Evolutionary conservation across 108 stramenopile genomes (phyloP), one percentile per base, ranked within the genome.

Genomic region (Pseudonitzschia multiseries): DNA sequence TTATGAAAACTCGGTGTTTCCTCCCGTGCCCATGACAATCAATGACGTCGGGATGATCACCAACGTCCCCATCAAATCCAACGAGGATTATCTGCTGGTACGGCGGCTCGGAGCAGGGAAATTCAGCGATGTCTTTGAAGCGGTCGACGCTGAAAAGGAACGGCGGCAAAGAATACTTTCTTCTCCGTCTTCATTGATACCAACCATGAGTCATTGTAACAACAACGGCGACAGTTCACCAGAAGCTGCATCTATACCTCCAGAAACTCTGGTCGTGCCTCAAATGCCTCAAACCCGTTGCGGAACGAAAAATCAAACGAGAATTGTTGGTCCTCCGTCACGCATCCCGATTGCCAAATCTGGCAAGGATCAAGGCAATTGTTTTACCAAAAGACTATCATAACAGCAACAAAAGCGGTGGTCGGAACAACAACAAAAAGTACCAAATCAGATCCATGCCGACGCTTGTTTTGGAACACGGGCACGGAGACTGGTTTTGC

Each of bases 71-170:
- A 68, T 75, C 41, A 80, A 76, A 54, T 63, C 74, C 1, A 62
- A 61, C 13, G 59, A 82, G 27, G 84, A 86, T 66, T 95, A 82
- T 73, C 71, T 73, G 53, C 50, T 92, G 9, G 59, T 75, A 0
- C 69, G 88, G n/a, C 76, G 86, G 43, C 80, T 95, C 48, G 93
- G 93, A n/a, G 81, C 91, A 27, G 93, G 91, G 9, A 95, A 92
- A 70, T 95, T 95, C 54, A 88, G 87, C 22, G 89, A 95, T 66
- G 93, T 95, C 21, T 95, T 91, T 68, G 91, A 92, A 76, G 93
- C 93, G 0, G 85, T 92, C 24, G 64, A 75, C 0, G 41, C 68
- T 69, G 65, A 77, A 63, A 26, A 8, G n/a, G 61, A 62, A 62
- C 2, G 57, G 54, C 2, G 57, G 43, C 46, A 57, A 29, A 12